phyloP scores from a whole-genome alignment of 805 yeast species.

The Huiozyma naganishii region DNA sequence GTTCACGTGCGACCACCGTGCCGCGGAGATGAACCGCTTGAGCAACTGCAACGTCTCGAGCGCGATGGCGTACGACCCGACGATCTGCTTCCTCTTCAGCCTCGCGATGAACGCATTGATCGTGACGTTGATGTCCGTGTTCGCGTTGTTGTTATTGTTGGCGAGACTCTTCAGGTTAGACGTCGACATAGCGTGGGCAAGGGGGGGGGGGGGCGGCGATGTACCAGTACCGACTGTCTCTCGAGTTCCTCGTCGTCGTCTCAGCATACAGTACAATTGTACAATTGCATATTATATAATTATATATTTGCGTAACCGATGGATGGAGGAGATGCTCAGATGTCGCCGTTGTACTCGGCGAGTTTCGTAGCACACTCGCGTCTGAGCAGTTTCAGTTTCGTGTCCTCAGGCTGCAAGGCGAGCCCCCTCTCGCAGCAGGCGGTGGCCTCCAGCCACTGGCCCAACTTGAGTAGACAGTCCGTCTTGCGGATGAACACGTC shows the following conservation, averaged over 20 bases:
- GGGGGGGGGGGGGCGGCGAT: neutral
- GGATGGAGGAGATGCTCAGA: slow-evolving; percentile 3
- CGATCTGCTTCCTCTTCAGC: slow-evolving; percentile 74
- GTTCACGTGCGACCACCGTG: slow-evolving; percentile 73
- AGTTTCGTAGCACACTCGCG: slow-evolving; percentile 19
- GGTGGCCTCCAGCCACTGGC: slow-evolving; percentile 50
- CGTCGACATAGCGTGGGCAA: neutral
- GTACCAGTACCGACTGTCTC: neutral
- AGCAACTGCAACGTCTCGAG: slow-evolving; percentile 77
- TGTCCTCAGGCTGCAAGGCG: slow-evolving; percentile 45
- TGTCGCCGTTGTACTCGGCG: slow-evolving; percentile 25
- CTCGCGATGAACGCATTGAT: slow-evolving; percentile 35
- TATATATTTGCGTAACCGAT: neutral
- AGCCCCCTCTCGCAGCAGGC: slow-evolving; percentile 66
- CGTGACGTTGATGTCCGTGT: slow-evolving; percentile 6
- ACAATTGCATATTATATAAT: neutral
- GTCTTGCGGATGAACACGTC: slow-evolving; percentile 69
- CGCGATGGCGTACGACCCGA: slow-evolving; percentile 75
- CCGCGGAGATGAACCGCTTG: slow-evolving; percentile 79
- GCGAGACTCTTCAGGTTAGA: neutral
- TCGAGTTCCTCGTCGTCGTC: neutral
- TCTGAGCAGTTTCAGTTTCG: slow-evolving; percentile 20
- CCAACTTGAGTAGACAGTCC: slow-evolving; percentile 50
- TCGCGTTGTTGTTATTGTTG: neutral
- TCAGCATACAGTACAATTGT: neutral